phyloP scores from a whole-genome alignment of 441 rosid genomes.

The Cnidoscolus chayamansa region DNA sequence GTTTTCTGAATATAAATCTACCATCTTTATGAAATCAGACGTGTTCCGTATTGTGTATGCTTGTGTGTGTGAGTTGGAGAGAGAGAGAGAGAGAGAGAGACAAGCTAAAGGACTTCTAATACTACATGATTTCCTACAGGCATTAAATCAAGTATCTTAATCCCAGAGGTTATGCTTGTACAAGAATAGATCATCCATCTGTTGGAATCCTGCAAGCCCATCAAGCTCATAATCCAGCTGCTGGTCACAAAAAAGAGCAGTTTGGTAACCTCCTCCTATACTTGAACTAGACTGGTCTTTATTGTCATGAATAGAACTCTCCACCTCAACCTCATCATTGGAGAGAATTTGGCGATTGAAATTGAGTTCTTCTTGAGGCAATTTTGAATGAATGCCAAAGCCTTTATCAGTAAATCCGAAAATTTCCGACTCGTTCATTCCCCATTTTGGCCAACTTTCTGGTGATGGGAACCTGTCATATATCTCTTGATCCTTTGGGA shows the following conservation, averaged over 20 bases:
- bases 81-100: not conserved
- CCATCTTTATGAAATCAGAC: conserved; percentile 15
- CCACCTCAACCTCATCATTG: conserved; percentile 31
- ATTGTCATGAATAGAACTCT: conserved; percentile 15
- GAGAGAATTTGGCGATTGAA: conserved; percentile 17
- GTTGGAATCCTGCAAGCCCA: conserved; percentile 47
- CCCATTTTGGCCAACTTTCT: conserved; percentile 65
- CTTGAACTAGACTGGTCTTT: conserved; percentile 30
- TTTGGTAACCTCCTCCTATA: conserved; percentile 24
- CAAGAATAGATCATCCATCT: conserved; percentile 46
- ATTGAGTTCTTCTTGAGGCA: conserved; percentile 16
- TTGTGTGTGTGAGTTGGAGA: too few relatives aligned
- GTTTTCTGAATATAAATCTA: not conserved
- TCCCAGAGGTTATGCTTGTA: conserved; percentile 48
- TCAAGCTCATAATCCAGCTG: conserved; percentile 28
- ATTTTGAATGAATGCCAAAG: conserved; percentile 16
- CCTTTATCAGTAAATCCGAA: conserved; percentile 33
- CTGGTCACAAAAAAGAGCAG: conserved; percentile 13
- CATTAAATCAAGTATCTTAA: conserved; percentile 39
- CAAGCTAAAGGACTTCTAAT: conserved; percentile 28
- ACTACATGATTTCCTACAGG: conserved; percentile 33
- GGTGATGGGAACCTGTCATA: conserved; percentile 46
- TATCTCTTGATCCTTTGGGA: conserved; percentile 51
- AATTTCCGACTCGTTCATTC: conserved; percentile 30
- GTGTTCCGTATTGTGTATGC: conserved; percentile 1